Base-by-base conservation (phyloP, 2,329 filamentous ascomycete genomes). In the Ophiostoma triangulosporum region DNA sequence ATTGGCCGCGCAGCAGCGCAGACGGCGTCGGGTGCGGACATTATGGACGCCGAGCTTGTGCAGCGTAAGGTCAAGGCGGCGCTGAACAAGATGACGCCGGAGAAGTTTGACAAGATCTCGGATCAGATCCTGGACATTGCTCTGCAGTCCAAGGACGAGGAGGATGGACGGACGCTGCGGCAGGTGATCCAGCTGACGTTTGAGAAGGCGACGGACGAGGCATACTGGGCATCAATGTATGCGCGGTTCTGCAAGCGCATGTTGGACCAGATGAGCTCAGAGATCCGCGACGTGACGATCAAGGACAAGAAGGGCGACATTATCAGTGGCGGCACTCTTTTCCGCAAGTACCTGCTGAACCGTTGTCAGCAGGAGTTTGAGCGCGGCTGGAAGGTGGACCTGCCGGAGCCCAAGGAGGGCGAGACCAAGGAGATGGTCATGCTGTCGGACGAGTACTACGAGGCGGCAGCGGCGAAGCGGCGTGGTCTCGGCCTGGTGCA, bases 61-160 rank as follows among this genome's bases (percentile, higher is more conserved):
- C 93, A 98, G 73, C 84, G 91, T 62, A 98, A 98, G 83, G 93
- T 98, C 67, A 98, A 98, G 83, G 86, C 89, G 59, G 87, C 87
- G 57, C 75, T 98, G 63, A 98, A 98, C 82, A 98, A 98, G 84
- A 97, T 98, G 93, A 97, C 93, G 0, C 93, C 93, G 0, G 93
- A 98, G 72, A 98, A 97, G 66, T 98, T 98, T 63, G 90, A 95
- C 66, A 89, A 84, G 72, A 95, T 98, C 61, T 81, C 93, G 6
- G 86, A 90, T 58, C 89, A 96, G 68, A 95, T 98, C 58, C 78
- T 98, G 52, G 77, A 82, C 52, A 98, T 98, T 66, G 89, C 91
- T 27, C 86, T 81, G 22, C 93, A 98, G 68, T 97, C 91, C 52
- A 95, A 95, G 50, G 86, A 95, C 62, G 93, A 98, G 72, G 80